A percentile compares a stretch with the other conserved stretches of the same genome.
Conservation (phyloP, 177 flowering plant genomes). For the Vitis hybrid region DNA sequence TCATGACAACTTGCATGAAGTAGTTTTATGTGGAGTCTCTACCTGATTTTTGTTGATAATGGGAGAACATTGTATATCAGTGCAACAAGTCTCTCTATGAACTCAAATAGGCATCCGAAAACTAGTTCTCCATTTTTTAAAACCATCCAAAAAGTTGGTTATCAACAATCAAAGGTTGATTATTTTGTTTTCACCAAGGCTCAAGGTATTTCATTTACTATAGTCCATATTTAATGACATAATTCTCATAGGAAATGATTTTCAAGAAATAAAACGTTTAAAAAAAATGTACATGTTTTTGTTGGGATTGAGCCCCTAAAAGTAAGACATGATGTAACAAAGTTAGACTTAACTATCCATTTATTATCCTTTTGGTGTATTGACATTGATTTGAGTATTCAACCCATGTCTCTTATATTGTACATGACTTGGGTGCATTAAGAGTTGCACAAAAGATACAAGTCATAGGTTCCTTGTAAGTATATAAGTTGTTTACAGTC, state of each 20-base stretch:
- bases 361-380: too few relatives aligned
- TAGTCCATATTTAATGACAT: background rate
- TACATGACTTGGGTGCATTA: too few relatives aligned
- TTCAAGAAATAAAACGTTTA: background rate
- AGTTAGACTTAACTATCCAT: too few relatives aligned
- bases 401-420: too few relatives aligned
- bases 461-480: too few relatives aligned
- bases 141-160: constrained; percentile 3
- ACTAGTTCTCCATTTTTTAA: constrained; percentile 3
- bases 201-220: background rate
- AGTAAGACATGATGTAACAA: too few relatives aligned
- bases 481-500: too few relatives aligned
- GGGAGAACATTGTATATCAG: constrained; percentile 15
- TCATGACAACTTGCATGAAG: too few relatives aligned
- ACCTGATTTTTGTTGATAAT: constrained; percentile 8
- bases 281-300: background rate
- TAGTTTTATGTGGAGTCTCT: too few relatives aligned
- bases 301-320: too few relatives aligned
- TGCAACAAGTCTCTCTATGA: constrained; percentile 15
- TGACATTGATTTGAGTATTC: too few relatives aligned
- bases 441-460: too few relatives aligned
- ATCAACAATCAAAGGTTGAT: constrained; percentile 3
- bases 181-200: background rate
- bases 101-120: background rate
- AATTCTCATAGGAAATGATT: background rate